These are phyloP conservation scores for Stipa capillata DNA, from an alignment of 176 grass and related monocot species.

Conservation along the genomic window DNA sequence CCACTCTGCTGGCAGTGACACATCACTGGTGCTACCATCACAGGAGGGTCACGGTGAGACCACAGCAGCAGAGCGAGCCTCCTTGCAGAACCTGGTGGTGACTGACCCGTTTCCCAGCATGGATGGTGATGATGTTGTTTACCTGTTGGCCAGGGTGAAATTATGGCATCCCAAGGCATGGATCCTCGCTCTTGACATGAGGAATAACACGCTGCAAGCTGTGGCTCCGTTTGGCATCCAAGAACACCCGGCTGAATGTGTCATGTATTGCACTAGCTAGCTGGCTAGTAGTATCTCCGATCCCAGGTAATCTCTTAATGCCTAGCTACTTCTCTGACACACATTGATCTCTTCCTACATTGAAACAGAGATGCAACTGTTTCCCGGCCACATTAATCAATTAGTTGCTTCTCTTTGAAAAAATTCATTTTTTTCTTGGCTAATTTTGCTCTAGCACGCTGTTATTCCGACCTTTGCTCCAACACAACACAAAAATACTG, in stretches of 20 bases:
- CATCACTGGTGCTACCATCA: background rate
- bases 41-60: background rate
- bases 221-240: background rate
- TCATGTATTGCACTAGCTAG: background rate
- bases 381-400: too few relatives aligned
- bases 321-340: too few relatives aligned
- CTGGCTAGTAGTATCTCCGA: too few relatives aligned
- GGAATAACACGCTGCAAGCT: background rate
- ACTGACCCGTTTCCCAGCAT: background rate
- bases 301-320: too few relatives aligned
- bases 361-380: too few relatives aligned
- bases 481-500: too few relatives aligned
- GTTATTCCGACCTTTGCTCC: too few relatives aligned
- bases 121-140: background rate
- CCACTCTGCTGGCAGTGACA: accelerated
- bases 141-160: background rate
- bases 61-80: background rate
- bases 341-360: too few relatives aligned
- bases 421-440: too few relatives aligned
- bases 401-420: too few relatives aligned
- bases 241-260: background rate
- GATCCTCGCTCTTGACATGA: background rate
- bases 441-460: too few relatives aligned
- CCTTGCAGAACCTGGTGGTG: background rate
- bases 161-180: background rate